Conservation (phyloP, 108 stramenopile species). For the Nitzschia sp. region DNA sequence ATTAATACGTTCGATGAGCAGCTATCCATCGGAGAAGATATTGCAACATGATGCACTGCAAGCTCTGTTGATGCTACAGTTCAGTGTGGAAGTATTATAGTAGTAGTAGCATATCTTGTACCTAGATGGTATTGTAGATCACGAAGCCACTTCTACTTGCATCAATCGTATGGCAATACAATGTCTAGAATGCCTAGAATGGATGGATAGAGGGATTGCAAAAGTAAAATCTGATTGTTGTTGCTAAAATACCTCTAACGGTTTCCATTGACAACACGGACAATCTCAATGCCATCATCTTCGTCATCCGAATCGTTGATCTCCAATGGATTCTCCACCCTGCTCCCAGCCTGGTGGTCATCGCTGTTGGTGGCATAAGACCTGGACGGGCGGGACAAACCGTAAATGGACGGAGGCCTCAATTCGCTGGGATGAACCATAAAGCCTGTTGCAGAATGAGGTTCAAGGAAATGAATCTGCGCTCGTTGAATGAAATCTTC, state of each 20-base stretch:
- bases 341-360: slow-evolving; percentile 40
- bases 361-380: slow-evolving; percentile 45
- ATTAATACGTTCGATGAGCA: background rate
- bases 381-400: slow-evolving; percentile 23
- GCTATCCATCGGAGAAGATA: background rate
- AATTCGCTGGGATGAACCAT: too few species aligned
- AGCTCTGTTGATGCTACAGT: background rate
- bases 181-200: too few species aligned
- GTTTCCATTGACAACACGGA: background rate
- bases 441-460: too few species aligned
- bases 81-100: background rate
- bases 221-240: too few species aligned
- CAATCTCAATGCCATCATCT: slow-evolving; percentile 13
- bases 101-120: too few species aligned
- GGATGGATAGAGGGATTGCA: too few species aligned
- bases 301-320: slow-evolving; percentile 44
- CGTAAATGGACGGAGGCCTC: background rate
- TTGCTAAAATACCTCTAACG: too few species aligned
- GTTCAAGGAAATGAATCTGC: too few species aligned
- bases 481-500: too few species aligned
- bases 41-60: background rate
- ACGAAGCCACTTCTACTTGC: too few species aligned
- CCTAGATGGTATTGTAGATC: too few species aligned
- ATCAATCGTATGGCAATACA: too few species aligned
- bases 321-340: slow-evolving; percentile 45